Conservation (phyloP, 345 rosid genomes). For the Lepidium sativum region DNA sequence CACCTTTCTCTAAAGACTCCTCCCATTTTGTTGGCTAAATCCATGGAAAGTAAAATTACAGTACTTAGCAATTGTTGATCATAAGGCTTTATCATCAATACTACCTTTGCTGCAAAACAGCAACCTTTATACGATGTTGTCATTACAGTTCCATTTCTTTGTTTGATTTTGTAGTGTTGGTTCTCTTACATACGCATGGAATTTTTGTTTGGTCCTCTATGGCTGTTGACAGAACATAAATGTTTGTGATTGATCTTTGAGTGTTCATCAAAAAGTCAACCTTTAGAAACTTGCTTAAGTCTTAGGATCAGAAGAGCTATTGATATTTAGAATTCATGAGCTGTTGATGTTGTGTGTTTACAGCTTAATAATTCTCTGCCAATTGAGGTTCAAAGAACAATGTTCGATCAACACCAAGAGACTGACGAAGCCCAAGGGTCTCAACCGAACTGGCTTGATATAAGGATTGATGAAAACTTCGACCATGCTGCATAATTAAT, state of each 20-base stretch:
- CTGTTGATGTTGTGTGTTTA: not conserved
- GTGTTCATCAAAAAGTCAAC: not conserved
- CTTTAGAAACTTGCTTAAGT: not conserved
- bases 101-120: not conserved
- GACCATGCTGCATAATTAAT: conserved; percentile 20
- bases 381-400: conserved; percentile 40
- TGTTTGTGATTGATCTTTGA: not conserved
- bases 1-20: not conserved
- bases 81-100: not conserved
- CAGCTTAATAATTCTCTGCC: conserved; percentile 44
- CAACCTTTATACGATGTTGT: not conserved
- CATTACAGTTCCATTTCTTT: not conserved
- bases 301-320: not conserved
- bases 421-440: conserved; percentile 44
- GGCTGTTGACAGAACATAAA: not conserved
- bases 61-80: not conserved
- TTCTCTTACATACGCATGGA: not conserved
- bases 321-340: not conserved
- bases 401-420: conserved; percentile 44
- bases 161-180: not conserved
- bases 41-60: not conserved
- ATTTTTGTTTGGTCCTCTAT: not conserved
- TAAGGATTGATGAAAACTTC: conserved; percentile 55
- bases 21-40: too few species aligned
- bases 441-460: conserved; percentile 59